Evolutionary conservation across 352 stramenopile genomes (phyloP), one percentile per base, ranked within the genome.

Genomic region (Elongisporangium prolatum): DNA sequence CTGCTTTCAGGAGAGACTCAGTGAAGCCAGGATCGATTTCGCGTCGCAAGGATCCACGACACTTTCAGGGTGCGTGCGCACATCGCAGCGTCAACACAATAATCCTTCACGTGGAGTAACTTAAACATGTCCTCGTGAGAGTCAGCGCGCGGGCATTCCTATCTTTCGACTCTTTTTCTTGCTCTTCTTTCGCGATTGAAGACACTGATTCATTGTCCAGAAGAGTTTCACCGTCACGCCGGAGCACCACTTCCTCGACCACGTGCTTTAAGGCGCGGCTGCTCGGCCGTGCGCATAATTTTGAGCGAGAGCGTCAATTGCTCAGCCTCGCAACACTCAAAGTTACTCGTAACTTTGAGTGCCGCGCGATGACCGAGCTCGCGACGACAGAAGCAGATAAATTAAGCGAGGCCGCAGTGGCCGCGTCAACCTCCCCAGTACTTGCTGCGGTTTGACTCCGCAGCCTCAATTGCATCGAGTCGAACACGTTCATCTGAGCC

Each of bases 401-500:
- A 38, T 6, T 50, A 50, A 21, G 25, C 18, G 13, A 17, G 20
- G 11, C 11, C 14, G 0, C 18, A 52, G n/a, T 14, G 48, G 38
- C 21, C 37, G 49, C 20, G 21, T 24, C 50, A 22, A 21, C 8
- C 47, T 55, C 34, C n/a, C n/a, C n/a, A n/a, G n/a, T n/a, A n/a
- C n/a, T n/a, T n/a, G n/a, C n/a, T n/a, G 2, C 20, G 48, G 24
- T 20, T 24, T 22, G 24, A n/a, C 17, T 34, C 10, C 9, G 49
- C 40, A 5, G 56, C 18, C 8, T 49, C 17, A 18, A 71, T 67
- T 2, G 56, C 55, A 18, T 66, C 50, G 7, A 71, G 18, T 66
- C 54, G 58, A 69, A 60, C 7, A 51, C 50, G 22, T 59, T 44
- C 0, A 57, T 50, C 17, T 55, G 37, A 9, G 20, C 8, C 6